Evolutionary conservation across 768 basidiomycete species (phyloP), one percentile per base, ranked within the genome.

Genomic region (Phlebiopsis gigantea): DNA sequence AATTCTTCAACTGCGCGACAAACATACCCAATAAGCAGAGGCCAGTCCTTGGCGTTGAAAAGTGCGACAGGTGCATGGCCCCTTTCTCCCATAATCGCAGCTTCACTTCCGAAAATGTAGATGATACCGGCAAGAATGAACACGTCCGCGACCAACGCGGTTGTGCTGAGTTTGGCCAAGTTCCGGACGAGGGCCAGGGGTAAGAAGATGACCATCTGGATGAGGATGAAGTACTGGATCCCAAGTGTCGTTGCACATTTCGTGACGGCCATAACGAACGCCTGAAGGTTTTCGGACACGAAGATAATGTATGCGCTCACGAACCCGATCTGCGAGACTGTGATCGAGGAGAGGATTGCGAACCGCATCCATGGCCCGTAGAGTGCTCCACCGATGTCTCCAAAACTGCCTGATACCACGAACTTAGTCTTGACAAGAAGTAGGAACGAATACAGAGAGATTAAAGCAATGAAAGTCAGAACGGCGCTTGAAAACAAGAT

Each of bases 341-440:
- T 78, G 66, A 99, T 96, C 15, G 93, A 94, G 2, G 76, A 76
- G 7, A 99, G 81, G 66, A 99, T 98, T 14, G 85, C 74, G 58
- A 88, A 85, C 45, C 97, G 86, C 91, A 99, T 92, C 85, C 87
- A 92, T 14, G 84, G 83, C 1, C 97, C 97, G 65, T 97, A 98
- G 8, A 99, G 73, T 0, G 79, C 71, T 1, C 97, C 97, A 26
- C 97, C 97, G 55, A 99, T 94, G 66, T 98, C 97, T 71, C 96
- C 96, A 64, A 96, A 98, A 66, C 89, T 91, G 12, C 95, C 96
- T 5, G 88, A 85, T 15, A 98, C 90, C 47, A 86, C 86, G 51
- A 91, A 84, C 60, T 97, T 93, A 43, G 93, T 85, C 69, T 87
- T 78, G 41, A 96, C 84, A 51, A 99, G 81, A 0, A 98, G 81